These are phyloP conservation scores for Sclerotinia nivalis DNA, from an alignment of 2,329 filamentous ascomycete genomes.

Conservation along the genomic window DNA sequence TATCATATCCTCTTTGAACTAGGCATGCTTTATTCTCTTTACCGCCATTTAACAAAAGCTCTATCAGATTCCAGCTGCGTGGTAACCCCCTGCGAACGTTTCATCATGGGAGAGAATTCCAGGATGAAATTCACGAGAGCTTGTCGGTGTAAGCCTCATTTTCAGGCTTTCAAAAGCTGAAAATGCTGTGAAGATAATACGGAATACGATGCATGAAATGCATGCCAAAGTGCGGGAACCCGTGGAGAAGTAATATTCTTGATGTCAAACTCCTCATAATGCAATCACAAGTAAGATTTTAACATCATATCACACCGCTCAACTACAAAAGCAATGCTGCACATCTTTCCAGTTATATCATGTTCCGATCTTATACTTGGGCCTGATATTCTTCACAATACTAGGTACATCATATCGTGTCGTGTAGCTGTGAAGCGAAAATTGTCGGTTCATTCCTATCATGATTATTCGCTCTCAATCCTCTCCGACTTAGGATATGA, in stretches of 20 bases:
- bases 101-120: neutral
- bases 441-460: neutral
- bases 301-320: conserved; percentile 11
- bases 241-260: neutral
- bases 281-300: neutral
- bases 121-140: neutral
- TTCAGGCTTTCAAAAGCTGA: conserved; percentile 3
- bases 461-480: neutral
- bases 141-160: conserved; percentile 15
- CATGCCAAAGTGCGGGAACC: neutral
- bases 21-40: neutral
- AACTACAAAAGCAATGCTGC: neutral
- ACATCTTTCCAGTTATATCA: conserved; percentile 1
- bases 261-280: neutral
- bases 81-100: conserved; percentile 14
- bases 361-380: neutral
- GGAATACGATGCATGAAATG: conserved; percentile 4
- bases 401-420: too few relatives aligned
- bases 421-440: neutral
- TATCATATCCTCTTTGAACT: neutral
- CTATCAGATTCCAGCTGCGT: neutral
- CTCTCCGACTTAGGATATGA: neutral
- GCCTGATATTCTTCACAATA: neutral
- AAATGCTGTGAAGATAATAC: neutral
- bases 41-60: neutral